Evolutionary conservation across 192 early-diverging fungal genomes (phyloP), one percentile per base, ranked within the genome.

Genomic region (Gamsiella multidivaricata): DNA sequence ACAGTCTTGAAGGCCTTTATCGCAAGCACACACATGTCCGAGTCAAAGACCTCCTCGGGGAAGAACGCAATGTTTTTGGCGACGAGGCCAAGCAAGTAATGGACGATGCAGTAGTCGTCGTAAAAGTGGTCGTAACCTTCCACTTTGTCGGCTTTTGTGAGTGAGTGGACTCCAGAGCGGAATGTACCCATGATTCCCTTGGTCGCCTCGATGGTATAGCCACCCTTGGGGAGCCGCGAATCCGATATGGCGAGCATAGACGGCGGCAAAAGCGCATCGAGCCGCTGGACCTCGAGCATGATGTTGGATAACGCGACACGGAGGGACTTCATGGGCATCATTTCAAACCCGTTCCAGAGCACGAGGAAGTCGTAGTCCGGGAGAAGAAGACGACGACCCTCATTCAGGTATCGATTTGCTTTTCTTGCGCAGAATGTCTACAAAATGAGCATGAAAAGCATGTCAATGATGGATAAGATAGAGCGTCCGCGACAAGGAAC

Each of bases 391-490:
- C 59, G 65, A 20, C 88, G 62, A 52, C 82, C 75, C 12, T 81
- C 83, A 64, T 96, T 94, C 22, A 81, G 15, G 66, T 91, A 96
- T 60, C 93, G 93, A 55, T 90, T 86, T 4, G 90, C 82, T 74
- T 97, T 97, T 36, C 95, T 86, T 22, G 90, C 84, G 3, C 95
- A 90, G 70, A 88, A 96, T 50, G 90, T 89, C 86, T 97, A 66
- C 36, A 18, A 18, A 10, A 59, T 50, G 0, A 1, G 26, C 15
- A 11, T 20, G 25, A 31, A 36, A 32, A 53, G 18, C 33, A 25
- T n/a, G 33, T 20, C 18, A 31, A n/a, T n/a, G n/a, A n/a, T n/a
- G n/a, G n/a, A n/a, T n/a, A n/a, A n/a, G n/a, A n/a, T n/a, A n/a
- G n/a, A n/a, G n/a, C 9, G 45, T 46, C 17, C 51, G 6, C 5